Percentiles rank a stretch among this genome's conserved stretches.
Evolutionary conservation across 768 basidiomycete genomes (phyloP).

Genomic region (Pleurotus eryngii): DNA sequence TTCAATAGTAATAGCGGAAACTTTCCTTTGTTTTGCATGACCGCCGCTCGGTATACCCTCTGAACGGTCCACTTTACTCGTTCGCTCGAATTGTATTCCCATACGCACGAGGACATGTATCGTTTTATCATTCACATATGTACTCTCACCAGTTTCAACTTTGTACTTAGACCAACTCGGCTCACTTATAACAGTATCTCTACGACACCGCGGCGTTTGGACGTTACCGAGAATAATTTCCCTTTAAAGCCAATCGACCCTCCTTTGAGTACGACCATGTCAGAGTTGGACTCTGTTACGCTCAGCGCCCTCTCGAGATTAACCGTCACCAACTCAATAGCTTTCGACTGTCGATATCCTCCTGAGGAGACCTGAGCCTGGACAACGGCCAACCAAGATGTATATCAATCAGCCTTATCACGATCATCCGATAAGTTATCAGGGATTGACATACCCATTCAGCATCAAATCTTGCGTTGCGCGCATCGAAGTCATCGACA

Average conservation of each 20-base stretch:
- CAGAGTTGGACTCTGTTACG: slow-evolving; percentile 15
- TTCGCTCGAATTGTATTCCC: background rate
- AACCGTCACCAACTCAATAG: slow-evolving; percentile 36
- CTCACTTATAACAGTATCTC: slow-evolving; percentile 29
- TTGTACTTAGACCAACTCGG: no score
- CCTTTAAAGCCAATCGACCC: slow-evolving; percentile 40
- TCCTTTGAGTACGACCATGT: slow-evolving; percentile 38
- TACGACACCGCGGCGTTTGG: slow-evolving; percentile 25
- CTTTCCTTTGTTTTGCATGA: slow-evolving; percentile 5
- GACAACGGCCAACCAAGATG: background rate
- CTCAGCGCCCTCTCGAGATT: slow-evolving; percentile 44
- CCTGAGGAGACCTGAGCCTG: slow-evolving; percentile 27
- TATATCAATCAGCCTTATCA: background rate
- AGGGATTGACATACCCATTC: slow-evolving; percentile 40
- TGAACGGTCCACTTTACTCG: background rate
- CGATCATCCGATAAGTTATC: background rate
- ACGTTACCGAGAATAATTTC: slow-evolving; percentile 41
- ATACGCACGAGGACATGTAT: background rate
- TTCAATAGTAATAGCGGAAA: slow-evolving; percentile 1
- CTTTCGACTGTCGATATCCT: slow-evolving; percentile 38
- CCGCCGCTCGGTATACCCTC: background rate
- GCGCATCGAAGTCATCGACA: slow-evolving; percentile 56
- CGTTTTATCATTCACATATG: background rate
- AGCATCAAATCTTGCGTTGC: slow-evolving; percentile 67
- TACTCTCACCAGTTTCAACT: no score